A percentile compares a stretch with the other conserved stretches of the same genome.
Evolutionary conservation across 2,329 filamentous ascomycete species (phyloP).

Genomic region (Penicillium verrucosum): DNA sequence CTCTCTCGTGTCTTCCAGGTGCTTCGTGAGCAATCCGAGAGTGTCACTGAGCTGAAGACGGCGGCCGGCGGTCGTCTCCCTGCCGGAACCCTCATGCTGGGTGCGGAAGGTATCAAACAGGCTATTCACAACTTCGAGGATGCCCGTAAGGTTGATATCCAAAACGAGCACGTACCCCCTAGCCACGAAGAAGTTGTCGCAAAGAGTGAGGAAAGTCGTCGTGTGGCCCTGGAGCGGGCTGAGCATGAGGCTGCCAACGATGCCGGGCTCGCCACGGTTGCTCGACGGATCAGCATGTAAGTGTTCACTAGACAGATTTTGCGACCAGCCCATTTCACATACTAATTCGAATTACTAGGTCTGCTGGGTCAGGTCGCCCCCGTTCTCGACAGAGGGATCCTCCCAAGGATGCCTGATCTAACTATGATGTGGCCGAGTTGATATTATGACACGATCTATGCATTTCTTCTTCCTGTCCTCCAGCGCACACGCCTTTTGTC

Average conservation of each 20-base stretch:
- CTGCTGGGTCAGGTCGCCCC: slow-evolving; percentile 37
- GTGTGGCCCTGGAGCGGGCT: slow-evolving; percentile 80
- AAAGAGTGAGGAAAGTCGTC: slow-evolving; percentile 75
- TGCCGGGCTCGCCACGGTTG: slow-evolving; percentile 77
- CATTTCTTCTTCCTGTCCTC: slow-evolving; percentile 24
- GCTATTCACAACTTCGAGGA: slow-evolving; percentile 97
- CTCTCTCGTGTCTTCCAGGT: slow-evolving; percentile 98
- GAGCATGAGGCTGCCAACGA: slow-evolving; percentile 89
- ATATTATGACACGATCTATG: slow-evolving; percentile 28
- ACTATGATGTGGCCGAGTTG: slow-evolving; percentile 18
- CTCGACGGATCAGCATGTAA: slow-evolving; percentile 94
- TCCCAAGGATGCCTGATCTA: slow-evolving; percentile 26
- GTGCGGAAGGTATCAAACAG: slow-evolving; percentile 97
- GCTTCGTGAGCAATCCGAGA: slow-evolving; percentile 92
- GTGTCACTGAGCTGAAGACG: slow-evolving; percentile 96
- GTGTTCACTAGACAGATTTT: slow-evolving; percentile 35
- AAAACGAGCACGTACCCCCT: slow-evolving; percentile 92
- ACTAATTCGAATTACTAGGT: slow-evolving; percentile 26
- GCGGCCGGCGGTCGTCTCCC: slow-evolving; percentile 88
- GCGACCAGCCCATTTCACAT: not conserved
- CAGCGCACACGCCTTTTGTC: slow-evolving; percentile 23
- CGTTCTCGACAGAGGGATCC: slow-evolving; percentile 33
- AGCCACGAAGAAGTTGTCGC: slow-evolving; percentile 86
- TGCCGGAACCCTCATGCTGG: slow-evolving; percentile 94
- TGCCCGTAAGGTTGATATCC: slow-evolving; percentile 90